A percentile compares a stretch with the other conserved stretches of the same genome.
Evolutionary conservation across 805 yeast species (phyloP).

Genomic region (Wickerhamomyces strasburgensis): DNA sequence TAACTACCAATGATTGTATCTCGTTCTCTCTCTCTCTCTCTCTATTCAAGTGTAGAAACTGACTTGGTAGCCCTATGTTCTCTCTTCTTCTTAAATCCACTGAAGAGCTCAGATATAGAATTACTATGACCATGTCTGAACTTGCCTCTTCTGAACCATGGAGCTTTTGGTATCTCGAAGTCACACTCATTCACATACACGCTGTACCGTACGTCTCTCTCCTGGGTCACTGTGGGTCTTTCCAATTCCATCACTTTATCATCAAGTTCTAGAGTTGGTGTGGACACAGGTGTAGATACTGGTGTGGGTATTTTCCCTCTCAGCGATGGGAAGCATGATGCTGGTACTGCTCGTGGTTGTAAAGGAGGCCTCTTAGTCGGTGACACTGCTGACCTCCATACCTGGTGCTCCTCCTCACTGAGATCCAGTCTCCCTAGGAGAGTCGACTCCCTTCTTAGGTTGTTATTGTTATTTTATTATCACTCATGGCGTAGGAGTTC

Average conservation of each 20-base stretch:
- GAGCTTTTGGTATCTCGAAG: constrained; percentile 10
- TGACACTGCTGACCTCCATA: constrained; percentile 10
- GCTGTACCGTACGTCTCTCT: constrained; percentile 6
- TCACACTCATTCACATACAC: constrained; percentile 13
- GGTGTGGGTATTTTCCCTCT: constrained; percentile 10
- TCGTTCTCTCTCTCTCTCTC: background rate
- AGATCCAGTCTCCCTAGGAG: constrained; percentile 10
- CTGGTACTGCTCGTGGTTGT: constrained; percentile 12
- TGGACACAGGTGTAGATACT: constrained; percentile 2
- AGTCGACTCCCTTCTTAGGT: constrained; percentile 11
- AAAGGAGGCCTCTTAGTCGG: constrained; percentile 3
- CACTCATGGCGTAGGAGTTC: too few relatives aligned
- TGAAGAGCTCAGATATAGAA: constrained; percentile 9
- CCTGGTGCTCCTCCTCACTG: constrained; percentile 11
- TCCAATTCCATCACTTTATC: constrained; percentile 5
- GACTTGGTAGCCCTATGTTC: constrained; percentile 7
- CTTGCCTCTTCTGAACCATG: constrained; percentile 6
- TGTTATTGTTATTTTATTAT: background rate
- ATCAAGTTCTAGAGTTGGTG: constrained; percentile 5
- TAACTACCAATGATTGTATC: too few relatives aligned
- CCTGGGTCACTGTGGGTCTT: constrained; percentile 7
- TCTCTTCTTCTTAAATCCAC: constrained; percentile 1
- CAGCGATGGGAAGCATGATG: constrained; percentile 15
- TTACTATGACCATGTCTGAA: constrained; percentile 5
- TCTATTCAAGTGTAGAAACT: constrained; percentile 1